Evolutionary conservation across 106 monocot genomes (phyloP), one percentile per base, ranked within the genome.

Genomic region (Allium fistulosum): DNA sequence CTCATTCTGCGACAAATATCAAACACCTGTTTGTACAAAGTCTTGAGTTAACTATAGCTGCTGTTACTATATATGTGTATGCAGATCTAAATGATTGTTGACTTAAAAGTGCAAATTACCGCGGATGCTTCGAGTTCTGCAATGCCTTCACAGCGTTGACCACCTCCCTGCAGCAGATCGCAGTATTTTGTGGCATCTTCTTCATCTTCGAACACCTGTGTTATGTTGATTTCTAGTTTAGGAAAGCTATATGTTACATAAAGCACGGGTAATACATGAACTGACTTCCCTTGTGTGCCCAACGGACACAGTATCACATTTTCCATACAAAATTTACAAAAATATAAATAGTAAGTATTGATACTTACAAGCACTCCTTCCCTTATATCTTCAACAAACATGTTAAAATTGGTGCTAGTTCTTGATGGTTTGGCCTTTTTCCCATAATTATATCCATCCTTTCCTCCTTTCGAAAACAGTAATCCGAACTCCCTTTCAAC

Each of bases 371-470:
- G 97, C 48, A 99, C 89, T 67, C 97, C 97, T 16, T 99, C 92
- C 66, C 92, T 88, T 71, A 99, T 99, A 77, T 99, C 97, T 87
- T 99, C 97, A 15, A 99, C 97, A 72, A 92, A 79, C 97, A 99
- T 92, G 63, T 77, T 77, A 72, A 99, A 99, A 61, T 83, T 87
- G 11, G 79, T 70, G 11, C 75, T 71, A n/a, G 52, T 37, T 62
- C 69, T 85, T 47, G 85, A 69, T 60, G 79, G 80, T 72, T 84
- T 89, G n/a, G 84, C 74, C 59, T 79, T 92, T 69, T 59, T 92
- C 47, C 84, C 89, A 61, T 66, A 61, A 49, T 66, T 74, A 17
- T 73, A 68, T 51, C 77, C 78, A 53, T 73, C 59, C 60, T 77
- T 94, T 76, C 75, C 79, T 26, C 88, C 67, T 77, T 72, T 85